Percentiles rank a stretch among this genome's conserved stretches.
These are phyloP conservation scores for Corniculantispora saksenae DNA, from an alignment of 2,329 filamentous ascomycete genomes.

Conservation along the genomic window DNA sequence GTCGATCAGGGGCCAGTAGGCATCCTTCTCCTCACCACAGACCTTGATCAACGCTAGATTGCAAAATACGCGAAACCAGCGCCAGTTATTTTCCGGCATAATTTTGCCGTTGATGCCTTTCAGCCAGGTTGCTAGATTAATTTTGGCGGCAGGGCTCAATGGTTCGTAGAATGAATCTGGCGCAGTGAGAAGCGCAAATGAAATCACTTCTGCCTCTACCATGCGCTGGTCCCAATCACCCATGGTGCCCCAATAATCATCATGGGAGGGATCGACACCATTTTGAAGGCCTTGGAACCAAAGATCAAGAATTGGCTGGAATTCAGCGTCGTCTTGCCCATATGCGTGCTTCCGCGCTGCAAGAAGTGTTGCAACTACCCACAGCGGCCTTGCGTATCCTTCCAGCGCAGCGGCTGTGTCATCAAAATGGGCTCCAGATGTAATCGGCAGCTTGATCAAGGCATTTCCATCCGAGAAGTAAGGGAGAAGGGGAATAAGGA, in stretches of 20 bases:
- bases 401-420: slow-evolving; percentile 47
- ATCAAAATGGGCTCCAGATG: slow-evolving; percentile 44
- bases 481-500: slow-evolving; percentile 34
- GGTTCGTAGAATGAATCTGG: slow-evolving; percentile 38
- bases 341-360: slow-evolving; percentile 30
- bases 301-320: slow-evolving; percentile 22
- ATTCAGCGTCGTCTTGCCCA: not conserved
- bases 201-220: slow-evolving; percentile 55
- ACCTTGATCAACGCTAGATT: slow-evolving; percentile 48
- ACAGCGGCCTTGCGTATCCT: slow-evolving; percentile 44
- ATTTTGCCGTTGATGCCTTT: slow-evolving; percentile 42
- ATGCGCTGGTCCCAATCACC: slow-evolving; percentile 51
- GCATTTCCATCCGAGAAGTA: slow-evolving; percentile 38
- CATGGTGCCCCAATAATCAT: slow-evolving; percentile 50
- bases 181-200: slow-evolving; percentile 47
- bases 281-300: slow-evolving; percentile 35
- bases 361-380: slow-evolving; percentile 40
- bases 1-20: slow-evolving; percentile 39
- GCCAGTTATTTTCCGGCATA: slow-evolving; percentile 53
- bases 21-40: slow-evolving; percentile 37
- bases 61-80: slow-evolving; percentile 53
- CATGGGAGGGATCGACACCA: slow-evolving; percentile 35
- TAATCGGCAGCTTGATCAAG: slow-evolving; percentile 38
- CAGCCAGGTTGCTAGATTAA: slow-evolving; percentile 44
- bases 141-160: slow-evolving; percentile 31